phyloP scores from a whole-genome alignment of 108 stramenopile species.

The Asterionellopsis glacialis region DNA sequence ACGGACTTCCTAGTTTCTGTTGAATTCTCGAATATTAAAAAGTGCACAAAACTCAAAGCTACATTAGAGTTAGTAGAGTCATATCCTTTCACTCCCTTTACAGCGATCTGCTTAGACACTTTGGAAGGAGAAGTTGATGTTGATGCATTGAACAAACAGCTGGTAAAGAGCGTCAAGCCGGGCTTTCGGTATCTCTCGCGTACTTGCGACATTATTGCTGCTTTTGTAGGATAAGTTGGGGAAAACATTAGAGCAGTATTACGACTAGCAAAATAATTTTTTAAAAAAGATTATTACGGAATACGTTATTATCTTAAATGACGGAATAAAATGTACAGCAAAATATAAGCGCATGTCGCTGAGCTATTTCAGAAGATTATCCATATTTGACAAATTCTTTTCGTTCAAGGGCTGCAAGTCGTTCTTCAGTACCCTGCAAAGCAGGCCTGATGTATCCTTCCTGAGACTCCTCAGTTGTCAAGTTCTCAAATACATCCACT shows the following conservation, averaged over 20 bases:
- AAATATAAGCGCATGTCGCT: too few species aligned
- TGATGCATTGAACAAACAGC: constrained; percentile 31
- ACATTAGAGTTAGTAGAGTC: constrained; percentile 44
- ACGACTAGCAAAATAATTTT: too few species aligned
- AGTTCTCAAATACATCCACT: constrained; percentile 86
- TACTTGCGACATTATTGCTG: constrained; percentile 44
- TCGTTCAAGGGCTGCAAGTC: constrained; percentile 67
- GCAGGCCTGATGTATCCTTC: constrained; percentile 83
- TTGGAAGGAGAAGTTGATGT: constrained; percentile 42
- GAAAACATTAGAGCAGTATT: too few species aligned
- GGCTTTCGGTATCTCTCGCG: constrained; percentile 68
- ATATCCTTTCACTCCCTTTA: constrained; percentile 63
- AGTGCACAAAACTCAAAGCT: constrained; percentile 15
- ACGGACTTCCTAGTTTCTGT: constrained; percentile 23
- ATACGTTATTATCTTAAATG: too few species aligned
- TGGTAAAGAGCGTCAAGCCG: constrained; percentile 57
- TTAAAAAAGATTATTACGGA: too few species aligned
- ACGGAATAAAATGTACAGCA: too few species aligned
- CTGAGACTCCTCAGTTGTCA: constrained; percentile 65
- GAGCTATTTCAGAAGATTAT: constrained; percentile 4
- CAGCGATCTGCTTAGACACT: constrained; percentile 2
- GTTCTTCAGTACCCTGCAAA: constrained; percentile 75
- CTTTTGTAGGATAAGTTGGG: constrained; percentile 17
- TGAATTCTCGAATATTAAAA: constrained; percentile 29
- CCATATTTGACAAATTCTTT: constrained; percentile 64